phyloP scores from a whole-genome alignment of 2,329 filamentous ascomycete genomes.

The Microthyrium microscopicum region DNA sequence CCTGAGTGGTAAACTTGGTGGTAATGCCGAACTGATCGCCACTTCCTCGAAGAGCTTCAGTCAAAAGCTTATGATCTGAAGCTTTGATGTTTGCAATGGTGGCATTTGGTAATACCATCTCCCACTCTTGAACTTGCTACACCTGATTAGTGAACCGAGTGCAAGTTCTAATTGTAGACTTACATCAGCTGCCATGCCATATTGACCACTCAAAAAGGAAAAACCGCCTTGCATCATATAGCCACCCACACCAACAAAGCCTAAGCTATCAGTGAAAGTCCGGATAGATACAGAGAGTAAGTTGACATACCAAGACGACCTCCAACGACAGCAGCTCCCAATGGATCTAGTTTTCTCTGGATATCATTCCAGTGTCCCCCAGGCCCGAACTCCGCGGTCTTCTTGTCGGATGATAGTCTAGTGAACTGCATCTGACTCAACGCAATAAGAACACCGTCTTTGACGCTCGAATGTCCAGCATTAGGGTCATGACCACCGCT shows the following conservation, averaged over 20 bases:
- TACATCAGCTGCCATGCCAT: conserved; percentile 8
- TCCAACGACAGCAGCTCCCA: conserved; percentile 19
- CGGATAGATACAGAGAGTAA: too few relatives aligned
- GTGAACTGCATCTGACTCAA: conserved; percentile 19
- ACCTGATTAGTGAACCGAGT: conserved; percentile 14
- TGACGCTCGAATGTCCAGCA: conserved; percentile 17
- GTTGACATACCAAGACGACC: conserved; percentile 14
- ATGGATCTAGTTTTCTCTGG: conserved; percentile 17
- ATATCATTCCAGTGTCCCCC: conserved; percentile 26
- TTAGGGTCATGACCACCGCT: conserved; percentile 26
- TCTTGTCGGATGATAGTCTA: conserved; percentile 18
- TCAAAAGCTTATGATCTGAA: conserved; percentile 12
- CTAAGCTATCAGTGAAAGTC: too few relatives aligned
- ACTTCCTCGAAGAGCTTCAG: not conserved
- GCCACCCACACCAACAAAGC: conserved; percentile 7
- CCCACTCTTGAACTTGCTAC: conserved; percentile 12
- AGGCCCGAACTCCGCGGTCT: conserved; percentile 22
- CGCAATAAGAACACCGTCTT: conserved; percentile 22
- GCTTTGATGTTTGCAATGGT: too few relatives aligned
- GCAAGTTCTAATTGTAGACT: conserved; percentile 10
- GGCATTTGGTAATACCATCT: conserved; percentile 15
- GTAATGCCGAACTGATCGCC: conserved; percentile 15
- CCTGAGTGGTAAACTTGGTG: conserved; percentile 18
- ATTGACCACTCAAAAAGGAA: conserved; percentile 4
- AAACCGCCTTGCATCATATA: conserved; percentile 6